Evolutionary conservation across 2,329 filamentous ascomycete genomes (phyloP).

Genomic region (Ceratocystis albifundus): DNA sequence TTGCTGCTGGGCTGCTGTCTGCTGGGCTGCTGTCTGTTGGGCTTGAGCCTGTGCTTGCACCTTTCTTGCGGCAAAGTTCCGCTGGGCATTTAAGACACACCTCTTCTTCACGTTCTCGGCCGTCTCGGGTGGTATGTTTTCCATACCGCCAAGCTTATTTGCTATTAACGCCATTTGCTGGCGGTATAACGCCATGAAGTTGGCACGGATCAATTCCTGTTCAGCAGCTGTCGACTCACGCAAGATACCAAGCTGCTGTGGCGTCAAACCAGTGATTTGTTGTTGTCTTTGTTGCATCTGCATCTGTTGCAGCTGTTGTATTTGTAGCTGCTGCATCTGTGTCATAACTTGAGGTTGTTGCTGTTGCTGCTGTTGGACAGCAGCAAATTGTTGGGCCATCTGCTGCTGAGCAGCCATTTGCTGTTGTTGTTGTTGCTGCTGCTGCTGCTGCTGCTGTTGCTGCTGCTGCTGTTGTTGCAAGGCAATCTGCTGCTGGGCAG

Average conservation of each 20-base stretch:
- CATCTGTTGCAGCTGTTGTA: slow-evolving; percentile 28
- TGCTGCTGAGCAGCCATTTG: slow-evolving; percentile 41
- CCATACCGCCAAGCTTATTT: slow-evolving; percentile 33
- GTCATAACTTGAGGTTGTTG: slow-evolving; percentile 25
- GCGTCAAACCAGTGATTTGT: slow-evolving; percentile 28
- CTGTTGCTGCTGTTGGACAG: slow-evolving; percentile 28
- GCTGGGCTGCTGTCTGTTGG: slow-evolving; percentile 27
- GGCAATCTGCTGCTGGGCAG: slow-evolving; percentile 36
- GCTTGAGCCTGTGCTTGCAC: slow-evolving; percentile 29
- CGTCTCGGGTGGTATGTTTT: slow-evolving; percentile 38
- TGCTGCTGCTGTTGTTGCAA: slow-evolving; percentile 30
- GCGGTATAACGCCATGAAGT: not conserved
- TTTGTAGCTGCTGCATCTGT: slow-evolving; percentile 20
- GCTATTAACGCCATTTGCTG: slow-evolving; percentile 30
- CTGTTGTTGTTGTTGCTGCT: slow-evolving; percentile 34
- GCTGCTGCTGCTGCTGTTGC: slow-evolving; percentile 28
- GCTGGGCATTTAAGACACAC: slow-evolving; percentile 34
- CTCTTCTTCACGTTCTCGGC: slow-evolving; percentile 36
- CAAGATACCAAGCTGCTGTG: slow-evolving; percentile 26
- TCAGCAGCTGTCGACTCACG: slow-evolving; percentile 28
- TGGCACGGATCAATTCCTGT: slow-evolving; percentile 27
- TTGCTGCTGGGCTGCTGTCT: slow-evolving; percentile 18
- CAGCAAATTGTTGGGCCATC: slow-evolving; percentile 28
- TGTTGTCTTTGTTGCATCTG: slow-evolving; percentile 30
- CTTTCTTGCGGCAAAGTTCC: slow-evolving; percentile 29